These are phyloP conservation scores for Papiliotrema laurentii DNA, from an alignment of 1,284 basidiomycete species.

Conservation along the genomic window DNA sequence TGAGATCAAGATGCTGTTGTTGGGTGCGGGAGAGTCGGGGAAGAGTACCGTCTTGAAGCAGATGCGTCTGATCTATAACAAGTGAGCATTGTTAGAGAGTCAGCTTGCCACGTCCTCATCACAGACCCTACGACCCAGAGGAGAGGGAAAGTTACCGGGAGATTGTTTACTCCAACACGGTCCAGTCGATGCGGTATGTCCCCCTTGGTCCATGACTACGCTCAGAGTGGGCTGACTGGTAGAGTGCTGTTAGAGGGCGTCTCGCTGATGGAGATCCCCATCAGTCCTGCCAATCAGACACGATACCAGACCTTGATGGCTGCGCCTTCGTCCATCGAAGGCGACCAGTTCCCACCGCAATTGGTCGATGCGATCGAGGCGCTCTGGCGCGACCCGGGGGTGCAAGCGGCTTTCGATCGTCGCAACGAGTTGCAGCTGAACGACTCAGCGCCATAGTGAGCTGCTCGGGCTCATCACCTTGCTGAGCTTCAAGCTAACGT, in stretches of 20 bases:
- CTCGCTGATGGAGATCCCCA: conserved; percentile 63
- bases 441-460: conserved; percentile 82
- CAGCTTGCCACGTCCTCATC: not conserved
- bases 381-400: conserved; percentile 84
- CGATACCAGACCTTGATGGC: conserved; percentile 72
- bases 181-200: conserved; percentile 80
- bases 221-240: not conserved
- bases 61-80: conserved; percentile 88
- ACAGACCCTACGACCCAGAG: conserved; percentile 72
- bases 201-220: conserved; percentile 4
- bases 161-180: conserved; percentile 93
- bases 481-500: conserved; percentile 1
- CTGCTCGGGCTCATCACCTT: conserved; percentile 5
- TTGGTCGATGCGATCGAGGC: conserved; percentile 75
- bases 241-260: conserved; percentile 89
- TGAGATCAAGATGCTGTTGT: conserved; percentile 73
- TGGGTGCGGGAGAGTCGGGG: conserved; percentile 79
- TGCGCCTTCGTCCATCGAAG: conserved; percentile 80
- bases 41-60: conserved; percentile 92
- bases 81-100: conserved; percentile 23
- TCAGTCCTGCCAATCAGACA: conserved; percentile 66
- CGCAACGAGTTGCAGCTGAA: conserved; percentile 94
- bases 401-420: conserved; percentile 76
- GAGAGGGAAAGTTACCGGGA: conserved; percentile 91
- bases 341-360: conserved; percentile 69